Base-by-base conservation (phyloP, 108 stramenopile genomes). In the Asterionellopsis glacialis region DNA sequence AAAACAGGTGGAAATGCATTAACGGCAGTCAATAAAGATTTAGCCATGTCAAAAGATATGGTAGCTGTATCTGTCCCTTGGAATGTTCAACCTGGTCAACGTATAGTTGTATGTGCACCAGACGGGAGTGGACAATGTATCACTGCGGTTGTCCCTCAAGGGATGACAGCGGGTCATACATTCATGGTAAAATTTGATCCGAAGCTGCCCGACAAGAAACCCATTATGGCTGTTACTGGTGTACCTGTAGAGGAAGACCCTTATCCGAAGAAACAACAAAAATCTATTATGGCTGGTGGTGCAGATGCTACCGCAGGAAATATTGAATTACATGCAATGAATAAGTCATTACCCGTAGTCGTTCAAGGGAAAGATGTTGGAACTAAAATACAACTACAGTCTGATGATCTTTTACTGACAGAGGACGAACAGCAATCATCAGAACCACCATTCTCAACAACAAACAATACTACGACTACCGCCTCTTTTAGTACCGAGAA, bases 1-100 rank as follows among this genome's bases (percentile, higher is more conserved):
- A 54, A 54, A 22, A 54, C 52, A 4, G 52, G 52, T 26, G 52
- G 52, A 4, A 54, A 54, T 54, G 52, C 52, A 15, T 54, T 54
- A 12, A 16, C 16, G 9, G 22, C 52, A 22, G 52, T 54, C 1
- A 12, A 54, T 21, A 16, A 26, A 47, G 16, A 16, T 21, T 2
- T 9, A 16, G 19, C 19, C 45, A 16, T 19, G 19, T 21, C 16
- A 2, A 47, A 47, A 21, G 45, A 21, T 9, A 21, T 47, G 19
- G 45, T 47, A 21, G 45, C 45, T 21, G 45, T 47, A 21, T 33
- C 25, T 22, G 52, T 54, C 1, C 52, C 52, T 4, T 23, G 25
- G 25, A 27, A 27, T 27, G 52, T 26, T 15, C 22, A n/a, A 1
- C 52, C 52, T 26, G 52, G 52, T 25, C 52, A 54, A 22, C 15